Base-by-base conservation (phyloP, 2,329 filamentous ascomycete species). In the Trichoderma oligosporum region DNA sequence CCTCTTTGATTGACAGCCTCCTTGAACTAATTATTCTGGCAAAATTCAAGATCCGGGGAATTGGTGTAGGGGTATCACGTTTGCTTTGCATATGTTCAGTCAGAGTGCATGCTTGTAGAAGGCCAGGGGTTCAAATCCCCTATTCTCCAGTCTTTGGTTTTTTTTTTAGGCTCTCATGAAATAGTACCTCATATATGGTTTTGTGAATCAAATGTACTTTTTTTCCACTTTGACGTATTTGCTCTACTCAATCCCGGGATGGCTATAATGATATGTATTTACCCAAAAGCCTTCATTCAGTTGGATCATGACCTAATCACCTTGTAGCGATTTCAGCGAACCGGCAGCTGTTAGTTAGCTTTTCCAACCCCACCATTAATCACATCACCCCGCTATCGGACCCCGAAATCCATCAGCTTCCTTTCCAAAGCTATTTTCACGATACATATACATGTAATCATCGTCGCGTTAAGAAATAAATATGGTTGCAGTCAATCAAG, bases 401-500 rank as follows among this genome's bases (percentile, higher is more conserved):
- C 62, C 63, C 63, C 55, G 61, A 64, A 61, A 64, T 66, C 64
- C 62, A 60, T 65, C 52, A 38, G 61, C 56, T 61, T 55, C 61
- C 60, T 61, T 63, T 63, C 24, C 51, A 18, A 64, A 61, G 27
- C 54, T 62, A 64, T 60, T 49, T 57, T 44, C 47, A 44, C 24
- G 27, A 36, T 33, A 16, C 56, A 47, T 27, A 24, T 49, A 61
- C 57, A 33, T n/a, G n/a, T n/a, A n/a, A n/a, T n/a, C n/a, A n/a
- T n/a, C n/a, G n/a, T n/a, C n/a, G n/a, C n/a, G n/a, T n/a, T n/a
- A n/a, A n/a, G n/a, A 47, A 18, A 29, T 16, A 29, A 41, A 25
- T n/a, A 80, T 80, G 76, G 65, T 76, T 60, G 64, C 73, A 24
- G 66, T 72, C 9, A 79, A 76, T 60, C 76, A 79, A 59, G 74